Base-by-base conservation (phyloP, 139 green algal genomes). In the Parachlorella kessleri region DNA sequence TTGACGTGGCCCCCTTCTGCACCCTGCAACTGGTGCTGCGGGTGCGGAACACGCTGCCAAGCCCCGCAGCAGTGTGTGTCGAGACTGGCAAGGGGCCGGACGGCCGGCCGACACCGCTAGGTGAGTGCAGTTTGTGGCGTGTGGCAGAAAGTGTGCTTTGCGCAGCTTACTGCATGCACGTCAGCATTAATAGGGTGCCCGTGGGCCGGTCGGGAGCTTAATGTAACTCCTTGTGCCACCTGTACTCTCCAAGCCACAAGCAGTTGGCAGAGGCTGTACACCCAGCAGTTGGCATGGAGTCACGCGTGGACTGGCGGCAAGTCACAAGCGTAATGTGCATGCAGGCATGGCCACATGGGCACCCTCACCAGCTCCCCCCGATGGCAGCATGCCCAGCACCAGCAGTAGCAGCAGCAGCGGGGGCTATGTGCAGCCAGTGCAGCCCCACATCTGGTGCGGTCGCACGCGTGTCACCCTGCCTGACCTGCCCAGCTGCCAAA, bases 1-100 rank as follows among this genome's bases (percentile, higher is more conserved):
- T 95, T 75, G 33, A 68, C 2, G 30, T 41, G 9, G 65, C 78
- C 10, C 66, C 76, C 2, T 67, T 90, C 42, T 93, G 86, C 59
- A 53, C 87, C n/a, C 77, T 92, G 30, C 79, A 76, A 3, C 72
- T 95, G 63, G 64, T 36, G 32, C 83, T 94, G 35, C 38, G 23
- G 6, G 54, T 94, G 81, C 75, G 82, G 73, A 95, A 93, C 88
- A 88, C 83, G 53, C 70, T 85, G n/a, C 71, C 75, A 2, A 37
- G 54, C 5, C 65, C 67, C 3, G 85, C 82, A 5, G 64, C 70
- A 3, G 36, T 92, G 66, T 73, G 71, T 14, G 73, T 94, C 0
- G 83, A 90, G 77, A 71, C 72, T 21, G 78, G 32, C 1, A 66
- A 64, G 23, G 33, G n/a, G 55, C 33, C 23, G 23, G 69, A 78